Base-by-base conservation (phyloP, 73 alveolate genomes). In the Paramecium caudatum region DNA sequence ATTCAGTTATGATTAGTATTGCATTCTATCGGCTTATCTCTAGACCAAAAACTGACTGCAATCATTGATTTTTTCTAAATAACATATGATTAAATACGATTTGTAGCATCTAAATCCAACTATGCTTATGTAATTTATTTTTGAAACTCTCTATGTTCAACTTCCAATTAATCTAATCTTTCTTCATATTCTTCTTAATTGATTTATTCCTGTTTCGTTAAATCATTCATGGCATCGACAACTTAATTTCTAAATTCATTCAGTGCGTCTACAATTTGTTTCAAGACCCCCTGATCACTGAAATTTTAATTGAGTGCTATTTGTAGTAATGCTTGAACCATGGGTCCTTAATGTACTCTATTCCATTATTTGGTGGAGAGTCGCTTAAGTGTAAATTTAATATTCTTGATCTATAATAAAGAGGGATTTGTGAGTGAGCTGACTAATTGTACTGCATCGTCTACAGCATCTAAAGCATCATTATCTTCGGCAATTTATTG, bases 211-310 rank as follows among this genome's bases (percentile, higher is more conserved):
- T 23, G 5, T 45, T 74, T 41, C 36, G 88, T 74, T 23, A 23
- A 19, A 12, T 45, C 48, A 74, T 74, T 74, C 46, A 45, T 37
- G 19, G 88, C 65, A 4, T 74, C 62, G 3, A 74, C 88, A 41
- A 43, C 88, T 74, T 74, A n/a, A 74, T 74, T 74, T 74, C 88
- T 74, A 10, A 74, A 74, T 74, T 74, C 88, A 74, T 74, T 37
- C 15, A 74, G 32, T 37, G 88, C 88, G 16, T 74, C 88, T 12
- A 74, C 88, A 1, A 74, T 74, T 23, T 74, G 17, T 19, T 74
- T 74, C 88, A 74, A 23, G n/a, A 74, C 17, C 15, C 88, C 65
- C 19, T 37, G 21, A 23, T 74, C 88, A 39, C 55, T 37, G 15
- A 74, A 74, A 45, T 74, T 74, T 23, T 19, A 41, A 8, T 74